Percentiles rank a stretch among this genome's conserved stretches.
Conservation (phyloP, 441 rosid genomes). For the Pelargonium citronellum region DNA sequence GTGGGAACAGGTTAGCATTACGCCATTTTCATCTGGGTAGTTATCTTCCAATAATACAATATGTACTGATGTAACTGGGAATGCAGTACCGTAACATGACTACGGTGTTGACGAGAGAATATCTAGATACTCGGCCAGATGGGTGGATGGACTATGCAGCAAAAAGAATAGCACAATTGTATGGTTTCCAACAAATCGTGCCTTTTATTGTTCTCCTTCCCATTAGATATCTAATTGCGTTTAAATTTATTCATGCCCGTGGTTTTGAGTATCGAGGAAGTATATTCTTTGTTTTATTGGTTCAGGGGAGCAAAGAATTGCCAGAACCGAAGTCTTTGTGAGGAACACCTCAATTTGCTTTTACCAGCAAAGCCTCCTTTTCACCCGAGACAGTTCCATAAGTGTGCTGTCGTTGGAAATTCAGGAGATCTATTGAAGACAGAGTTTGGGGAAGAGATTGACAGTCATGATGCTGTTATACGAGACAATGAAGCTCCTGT, state of each 20-base stretch:
- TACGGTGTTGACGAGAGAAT: conserved; percentile 87
- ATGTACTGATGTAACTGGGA: conserved; percentile 28
- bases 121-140: conserved; percentile 84
- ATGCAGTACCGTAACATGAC: conserved; percentile 98
- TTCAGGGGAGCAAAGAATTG: conserved; percentile 83
- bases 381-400: conserved; percentile 72
- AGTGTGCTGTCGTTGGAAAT: conserved; percentile 93
- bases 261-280: conserved; percentile 1
- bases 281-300: conserved; percentile 16
- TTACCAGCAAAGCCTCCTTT: conserved; percentile 90
- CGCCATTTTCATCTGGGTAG: conserved; percentile 3
- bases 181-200: conserved; percentile 22
- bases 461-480: conserved; percentile 87
- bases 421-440: conserved; percentile 93
- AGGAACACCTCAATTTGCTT: conserved; percentile 76
- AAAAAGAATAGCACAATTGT: conserved; percentile 91
- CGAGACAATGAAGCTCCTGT: conserved; percentile 98
- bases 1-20: conserved; percentile 85
- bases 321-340: conserved; percentile 78
- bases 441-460: conserved; percentile 80
- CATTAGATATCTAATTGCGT: neutral
- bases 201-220: neutral
- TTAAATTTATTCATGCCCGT: neutral
- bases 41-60: conserved; percentile 16
- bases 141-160: conserved; percentile 99